Conservation (phyloP, 441 rosid species). For the Mallotus repandus region DNA sequence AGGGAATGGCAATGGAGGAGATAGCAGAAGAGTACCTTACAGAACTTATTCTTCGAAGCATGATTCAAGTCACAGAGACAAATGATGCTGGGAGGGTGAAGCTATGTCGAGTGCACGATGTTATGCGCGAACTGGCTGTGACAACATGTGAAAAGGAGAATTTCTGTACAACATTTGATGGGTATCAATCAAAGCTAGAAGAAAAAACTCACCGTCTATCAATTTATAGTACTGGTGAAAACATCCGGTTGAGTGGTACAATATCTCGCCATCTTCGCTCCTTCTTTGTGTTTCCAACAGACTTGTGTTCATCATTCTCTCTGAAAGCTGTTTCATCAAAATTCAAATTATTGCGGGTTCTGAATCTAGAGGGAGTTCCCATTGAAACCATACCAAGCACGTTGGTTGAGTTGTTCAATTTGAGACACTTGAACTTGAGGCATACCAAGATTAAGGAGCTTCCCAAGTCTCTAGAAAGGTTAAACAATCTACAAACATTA, state of each 20-base stretch:
- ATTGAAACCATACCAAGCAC: slow-evolving; percentile 21
- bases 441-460: slow-evolving; percentile 26
- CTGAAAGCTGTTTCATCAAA: slow-evolving; percentile 17
- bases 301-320: slow-evolving; percentile 23
- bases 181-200: slow-evolving; percentile 22
- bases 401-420: slow-evolving; percentile 25
- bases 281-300: slow-evolving; percentile 31
- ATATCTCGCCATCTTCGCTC: slow-evolving; percentile 25
- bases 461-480: slow-evolving; percentile 26
- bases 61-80: slow-evolving; percentile 25
- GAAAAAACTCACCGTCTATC: slow-evolving; percentile 41
- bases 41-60: slow-evolving; percentile 29
- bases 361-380: slow-evolving; percentile 23
- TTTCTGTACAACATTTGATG: slow-evolving; percentile 24
- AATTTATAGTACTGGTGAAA: slow-evolving; percentile 20
- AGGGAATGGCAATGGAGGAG: slow-evolving; percentile 29
- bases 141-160: slow-evolving; percentile 23
- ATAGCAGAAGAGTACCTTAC: slow-evolving; percentile 27
- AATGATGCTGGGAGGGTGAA: slow-evolving; percentile 24
- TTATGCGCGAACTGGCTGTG: slow-evolving; percentile 28
- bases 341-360: slow-evolving; percentile 26
- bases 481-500: slow-evolving; percentile 24
- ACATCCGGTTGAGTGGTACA: slow-evolving; percentile 15
- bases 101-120: slow-evolving; percentile 26
- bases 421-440: slow-evolving; percentile 29